phyloP scores from a whole-genome alignment of 768 basidiomycete genomes.

The Grammothele lineata region DNA sequence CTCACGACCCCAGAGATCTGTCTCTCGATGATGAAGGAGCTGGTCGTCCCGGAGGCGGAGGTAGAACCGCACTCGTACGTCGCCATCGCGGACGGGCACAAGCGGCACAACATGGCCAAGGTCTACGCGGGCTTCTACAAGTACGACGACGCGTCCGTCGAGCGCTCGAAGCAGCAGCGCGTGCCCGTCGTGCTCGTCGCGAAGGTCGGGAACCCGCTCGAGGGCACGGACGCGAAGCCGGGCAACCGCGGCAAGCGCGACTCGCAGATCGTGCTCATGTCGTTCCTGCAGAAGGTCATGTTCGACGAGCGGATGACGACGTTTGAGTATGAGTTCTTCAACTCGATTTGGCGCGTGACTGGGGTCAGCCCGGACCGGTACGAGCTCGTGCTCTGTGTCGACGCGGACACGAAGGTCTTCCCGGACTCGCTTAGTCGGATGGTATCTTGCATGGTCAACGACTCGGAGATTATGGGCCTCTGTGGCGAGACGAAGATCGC shows the following conservation, averaged over 20 bases:
- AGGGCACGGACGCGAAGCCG: conserved; percentile 85
- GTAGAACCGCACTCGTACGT: conserved; percentile 96
- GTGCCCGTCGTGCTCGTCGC: conserved; percentile 95
- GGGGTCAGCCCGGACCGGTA: conserved; percentile 96
- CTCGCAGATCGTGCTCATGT: conserved; percentile 96
- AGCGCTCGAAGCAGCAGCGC: conserved; percentile 91
- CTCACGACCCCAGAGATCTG: conserved; percentile 93
- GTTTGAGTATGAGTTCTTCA: conserved; percentile 99
- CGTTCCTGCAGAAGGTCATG: conserved; percentile 98
- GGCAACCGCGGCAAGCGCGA: conserved; percentile 99
- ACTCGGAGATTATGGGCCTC: conserved; percentile 97
- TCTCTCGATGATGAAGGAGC: conserved; percentile 95
- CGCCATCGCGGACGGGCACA: conserved; percentile 99
- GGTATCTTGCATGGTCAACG: conserved; percentile 95
- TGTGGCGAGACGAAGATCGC: conserved; percentile 99
- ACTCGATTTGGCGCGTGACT: conserved; percentile 92
- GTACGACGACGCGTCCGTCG: conserved; percentile 88
- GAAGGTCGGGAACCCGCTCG: conserved; percentile 91
- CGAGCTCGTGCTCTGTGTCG: conserved; percentile 92
- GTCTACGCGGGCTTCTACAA: conserved; percentile 97
- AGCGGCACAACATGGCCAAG: conserved; percentile 98
- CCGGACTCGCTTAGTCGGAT: conserved; percentile 96
- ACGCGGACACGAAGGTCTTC: conserved; percentile 98
- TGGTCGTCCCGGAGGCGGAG: conserved; percentile 72
- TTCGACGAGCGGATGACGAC: conserved; percentile 99